Conservation (phyloP, 495 filamentous ascomycete species). For the Podospora tetraspora region DNA sequence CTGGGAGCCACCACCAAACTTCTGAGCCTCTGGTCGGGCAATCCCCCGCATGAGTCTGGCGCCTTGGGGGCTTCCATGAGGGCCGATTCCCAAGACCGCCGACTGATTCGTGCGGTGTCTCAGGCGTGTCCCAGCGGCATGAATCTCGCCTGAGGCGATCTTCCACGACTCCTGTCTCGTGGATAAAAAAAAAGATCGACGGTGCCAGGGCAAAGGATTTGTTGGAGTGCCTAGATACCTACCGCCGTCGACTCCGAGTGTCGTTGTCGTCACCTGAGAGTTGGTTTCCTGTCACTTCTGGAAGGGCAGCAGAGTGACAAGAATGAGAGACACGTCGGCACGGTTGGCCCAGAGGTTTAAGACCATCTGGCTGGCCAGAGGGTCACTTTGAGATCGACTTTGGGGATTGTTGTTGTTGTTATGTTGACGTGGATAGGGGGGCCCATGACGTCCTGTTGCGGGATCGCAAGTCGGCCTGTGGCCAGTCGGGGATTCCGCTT, state of each 20-base stretch:
- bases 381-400: background rate
- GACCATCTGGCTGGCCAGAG: background rate
- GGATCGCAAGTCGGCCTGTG: background rate
- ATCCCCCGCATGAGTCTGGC: constrained; percentile 7
- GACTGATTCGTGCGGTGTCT: constrained; percentile 15
- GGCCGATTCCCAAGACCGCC: constrained; percentile 17
- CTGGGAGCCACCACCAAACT: constrained; percentile 5
- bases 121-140: constrained; percentile 19
- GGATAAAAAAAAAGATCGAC: constrained; percentile 16
- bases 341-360: background rate
- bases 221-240: background rate
- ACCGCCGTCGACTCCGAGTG: background rate
- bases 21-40: constrained; percentile 10
- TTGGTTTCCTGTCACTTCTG: too few species aligned
- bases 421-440: background rate
- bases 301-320: background rate
- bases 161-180: constrained; percentile 10
- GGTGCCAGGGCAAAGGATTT: background rate
- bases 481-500: background rate
- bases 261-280: background rate
- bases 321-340: background rate
- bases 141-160: constrained; percentile 8
- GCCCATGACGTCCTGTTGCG: background rate
- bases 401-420: background rate
- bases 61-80: constrained; percentile 1